phyloP scores from a whole-genome alignment of 1,284 basidiomycete species.

The Trichosporon coremiiforme region DNA sequence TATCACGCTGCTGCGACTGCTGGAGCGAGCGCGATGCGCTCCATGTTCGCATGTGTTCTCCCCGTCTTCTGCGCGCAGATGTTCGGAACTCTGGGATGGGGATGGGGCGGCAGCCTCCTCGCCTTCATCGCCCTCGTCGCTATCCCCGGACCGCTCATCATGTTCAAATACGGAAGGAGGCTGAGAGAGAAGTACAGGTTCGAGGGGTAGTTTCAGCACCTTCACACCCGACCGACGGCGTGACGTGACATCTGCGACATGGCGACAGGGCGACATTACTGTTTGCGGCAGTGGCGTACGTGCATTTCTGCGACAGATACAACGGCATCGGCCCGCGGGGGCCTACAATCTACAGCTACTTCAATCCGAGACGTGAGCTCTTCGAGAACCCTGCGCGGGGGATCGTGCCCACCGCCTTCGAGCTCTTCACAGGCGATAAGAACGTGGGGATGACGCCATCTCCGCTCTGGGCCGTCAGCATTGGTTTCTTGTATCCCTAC shows the following conservation, averaged over 20 bases:
- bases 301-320: neutral
- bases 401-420: constrained; percentile 32
- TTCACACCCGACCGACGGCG: neutral
- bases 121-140: constrained; percentile 54
- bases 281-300: neutral
- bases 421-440: constrained; percentile 42
- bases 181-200: constrained; percentile 54
- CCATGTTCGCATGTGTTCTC: constrained; percentile 54
- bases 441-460: constrained; percentile 50
- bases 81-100: constrained; percentile 57
- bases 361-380: constrained; percentile 20
- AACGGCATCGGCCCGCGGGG: too few relatives aligned
- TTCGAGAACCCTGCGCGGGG: constrained; percentile 42
- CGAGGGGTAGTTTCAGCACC: constrained; percentile 22
- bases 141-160: constrained; percentile 55
- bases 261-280: neutral
- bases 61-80: constrained; percentile 57
- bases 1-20: constrained; percentile 59
- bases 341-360: neutral
- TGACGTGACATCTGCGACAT: neutral
- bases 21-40: constrained; percentile 50
- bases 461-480: constrained; percentile 41
- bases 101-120: constrained; percentile 56
- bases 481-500: neutral
- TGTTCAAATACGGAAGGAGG: constrained; percentile 55